Evolutionary conservation across 2,329 filamentous ascomycete species (phyloP).

Genomic region (Gnomoniopsis sp.): DNA sequence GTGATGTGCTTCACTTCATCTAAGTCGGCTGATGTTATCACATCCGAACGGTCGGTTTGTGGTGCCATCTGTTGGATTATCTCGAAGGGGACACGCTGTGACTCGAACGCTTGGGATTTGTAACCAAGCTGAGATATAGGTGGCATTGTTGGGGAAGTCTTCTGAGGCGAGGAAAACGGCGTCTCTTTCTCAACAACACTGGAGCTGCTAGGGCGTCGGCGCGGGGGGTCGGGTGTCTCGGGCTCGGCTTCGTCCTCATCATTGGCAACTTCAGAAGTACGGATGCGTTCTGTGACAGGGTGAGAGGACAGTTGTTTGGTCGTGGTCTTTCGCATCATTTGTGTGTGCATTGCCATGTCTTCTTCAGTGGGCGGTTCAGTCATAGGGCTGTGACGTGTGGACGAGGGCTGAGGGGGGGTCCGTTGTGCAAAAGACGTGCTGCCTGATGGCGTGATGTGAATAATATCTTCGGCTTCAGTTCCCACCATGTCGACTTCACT

Average conservation of each 20-base stretch:
- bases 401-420: not conserved
- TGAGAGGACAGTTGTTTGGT: not conserved
- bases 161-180: constrained; percentile 20
- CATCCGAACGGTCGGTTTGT: constrained; percentile 48
- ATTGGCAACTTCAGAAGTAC: constrained; percentile 3
- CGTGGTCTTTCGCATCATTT: not conserved
- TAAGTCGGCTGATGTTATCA: constrained; percentile 49
- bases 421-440: not conserved
- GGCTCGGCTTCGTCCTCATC: constrained; percentile 15
- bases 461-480: not conserved
- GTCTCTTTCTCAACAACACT: constrained; percentile 18
- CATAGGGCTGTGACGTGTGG: not conserved
- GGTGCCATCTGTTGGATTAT: constrained; percentile 45
- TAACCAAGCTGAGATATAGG: constrained; percentile 26
- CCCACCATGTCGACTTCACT: not conserved
- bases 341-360: not conserved
- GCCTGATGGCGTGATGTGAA: not conserved
- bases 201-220: constrained; percentile 9
- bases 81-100: constrained; percentile 50
- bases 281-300: not conserved
- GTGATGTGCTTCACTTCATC: constrained; percentile 47
- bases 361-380: not conserved
- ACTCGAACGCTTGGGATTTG: constrained; percentile 36
- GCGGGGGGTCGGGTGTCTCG: constrained; percentile 12
- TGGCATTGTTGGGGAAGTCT: constrained; percentile 15